Evolutionary conservation across 305 asterid genomes (phyloP).

Genomic region (Striga hermonthica): DNA sequence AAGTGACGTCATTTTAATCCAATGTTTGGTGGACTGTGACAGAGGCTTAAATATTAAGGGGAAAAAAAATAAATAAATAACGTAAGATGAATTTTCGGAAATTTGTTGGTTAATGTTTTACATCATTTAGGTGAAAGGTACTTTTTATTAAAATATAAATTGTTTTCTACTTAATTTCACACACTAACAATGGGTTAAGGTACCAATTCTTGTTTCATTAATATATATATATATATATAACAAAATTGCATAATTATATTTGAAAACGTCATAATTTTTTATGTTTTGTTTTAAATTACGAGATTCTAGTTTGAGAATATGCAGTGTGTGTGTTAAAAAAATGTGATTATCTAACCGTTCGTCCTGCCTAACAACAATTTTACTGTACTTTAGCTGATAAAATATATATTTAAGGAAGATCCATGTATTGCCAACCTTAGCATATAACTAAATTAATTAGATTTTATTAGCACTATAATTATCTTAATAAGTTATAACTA

Average conservation of each 20-base stretch:
- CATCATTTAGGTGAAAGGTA: constrained; percentile 80
- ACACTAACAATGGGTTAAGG: constrained; percentile 38
- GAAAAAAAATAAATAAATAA: constrained; percentile 30
- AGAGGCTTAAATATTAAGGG: constrained; percentile 59
- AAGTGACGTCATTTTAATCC: constrained; percentile 24
- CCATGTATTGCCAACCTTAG: constrained; percentile 22
- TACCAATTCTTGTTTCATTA: constrained; percentile 33
- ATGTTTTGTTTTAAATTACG: no score
- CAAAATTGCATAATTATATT: no score
- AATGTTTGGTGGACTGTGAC: constrained; percentile 55
- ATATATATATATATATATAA: background rate
- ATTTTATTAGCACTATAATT: background rate
- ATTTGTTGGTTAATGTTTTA: constrained; percentile 60
- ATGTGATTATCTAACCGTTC: no score
- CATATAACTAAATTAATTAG: constrained; percentile 18
- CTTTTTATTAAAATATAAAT: constrained; percentile 31
- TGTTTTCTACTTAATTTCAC: constrained; percentile 35
- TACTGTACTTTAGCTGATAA: no score
- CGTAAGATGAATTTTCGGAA: constrained; percentile 32
- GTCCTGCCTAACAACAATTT: no score
- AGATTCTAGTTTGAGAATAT: no score
- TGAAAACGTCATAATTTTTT: no score
- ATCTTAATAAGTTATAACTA: no score
- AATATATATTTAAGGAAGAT: no score
- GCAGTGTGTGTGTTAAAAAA: no score